Evolutionary conservation across 352 stramenopile species (phyloP).

Genomic region (Blastocystis sp.): DNA sequence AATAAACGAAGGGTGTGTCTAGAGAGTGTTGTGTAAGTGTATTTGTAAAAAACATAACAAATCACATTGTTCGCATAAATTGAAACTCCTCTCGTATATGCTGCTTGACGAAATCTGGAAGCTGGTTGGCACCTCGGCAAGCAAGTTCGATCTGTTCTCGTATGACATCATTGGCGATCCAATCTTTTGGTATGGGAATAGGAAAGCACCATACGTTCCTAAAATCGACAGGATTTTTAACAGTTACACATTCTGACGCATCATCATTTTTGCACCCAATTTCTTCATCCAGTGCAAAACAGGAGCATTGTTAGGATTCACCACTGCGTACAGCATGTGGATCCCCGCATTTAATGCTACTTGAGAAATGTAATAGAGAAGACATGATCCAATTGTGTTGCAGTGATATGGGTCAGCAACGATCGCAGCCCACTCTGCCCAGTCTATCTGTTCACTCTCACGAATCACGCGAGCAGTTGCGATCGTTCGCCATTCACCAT

Average conservation of each 20-base stretch:
- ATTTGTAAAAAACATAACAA: neutral
- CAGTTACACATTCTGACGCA: conserved; percentile 41
- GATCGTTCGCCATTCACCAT: conserved; percentile 42
- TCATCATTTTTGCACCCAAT: conserved; percentile 17
- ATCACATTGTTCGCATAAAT: conserved; percentile 7
- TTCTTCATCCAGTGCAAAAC: conserved; percentile 62
- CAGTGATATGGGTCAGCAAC: conserved; percentile 56
- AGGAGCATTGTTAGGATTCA: conserved; percentile 55
- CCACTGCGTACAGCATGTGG: conserved; percentile 38
- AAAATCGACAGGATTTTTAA: neutral
- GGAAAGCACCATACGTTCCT: conserved; percentile 62
- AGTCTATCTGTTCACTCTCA: conserved; percentile 14
- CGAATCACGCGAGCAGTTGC: conserved; percentile 42
- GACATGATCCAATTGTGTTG: conserved; percentile 52
- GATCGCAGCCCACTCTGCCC: conserved; percentile 58
- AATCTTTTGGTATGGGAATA: conserved; percentile 11
- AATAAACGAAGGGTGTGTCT: too few species aligned
- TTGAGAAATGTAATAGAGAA: conserved; percentile 53
- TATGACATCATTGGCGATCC: conserved; percentile 12
- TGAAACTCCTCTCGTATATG: neutral
- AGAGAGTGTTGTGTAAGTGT: neutral
- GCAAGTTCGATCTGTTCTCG: conserved; percentile 12
- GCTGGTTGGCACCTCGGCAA: neutral
- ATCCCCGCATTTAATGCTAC: conserved; percentile 25
- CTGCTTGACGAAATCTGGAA: conserved; percentile 4